Percentiles rank a stretch among this genome's conserved stretches.
Conservation (phyloP, 768 basidiomycete species). For the Pleurotus cornucopiae region DNA sequence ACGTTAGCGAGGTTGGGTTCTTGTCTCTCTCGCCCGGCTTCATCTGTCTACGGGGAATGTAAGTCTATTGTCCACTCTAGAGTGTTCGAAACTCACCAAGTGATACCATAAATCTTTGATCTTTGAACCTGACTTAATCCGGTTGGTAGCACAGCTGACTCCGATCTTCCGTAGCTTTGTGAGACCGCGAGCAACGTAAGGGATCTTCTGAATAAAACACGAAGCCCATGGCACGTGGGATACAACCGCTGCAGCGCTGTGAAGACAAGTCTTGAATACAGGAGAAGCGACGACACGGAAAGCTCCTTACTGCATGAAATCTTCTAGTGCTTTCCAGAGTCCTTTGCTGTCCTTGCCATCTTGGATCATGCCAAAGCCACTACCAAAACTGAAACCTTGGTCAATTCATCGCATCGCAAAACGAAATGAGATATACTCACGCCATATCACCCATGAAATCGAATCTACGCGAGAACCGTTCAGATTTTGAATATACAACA, state of each 20-base stretch:
- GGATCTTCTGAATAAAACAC: constrained; percentile 19
- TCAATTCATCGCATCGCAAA: background rate
- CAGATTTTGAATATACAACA: background rate
- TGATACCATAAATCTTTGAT: constrained; percentile 36
- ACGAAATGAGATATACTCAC: constrained; percentile 20
- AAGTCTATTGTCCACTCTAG: background rate
- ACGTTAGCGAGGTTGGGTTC: constrained; percentile 15
- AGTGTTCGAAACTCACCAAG: constrained; percentile 24
- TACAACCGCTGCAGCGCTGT: constrained; percentile 14
- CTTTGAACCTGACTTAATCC: constrained; percentile 17
- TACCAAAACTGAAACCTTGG: constrained; percentile 25
- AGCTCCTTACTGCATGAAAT: constrained; percentile 14
- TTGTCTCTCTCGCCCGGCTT: constrained; percentile 19
- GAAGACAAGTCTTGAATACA: background rate
- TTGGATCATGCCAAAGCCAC: constrained; percentile 30
- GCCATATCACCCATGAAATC: constrained; percentile 42
- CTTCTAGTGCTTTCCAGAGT: constrained; percentile 16
- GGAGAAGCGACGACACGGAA: background rate
- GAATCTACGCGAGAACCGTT: constrained; percentile 21
- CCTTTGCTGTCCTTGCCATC: constrained; percentile 32
- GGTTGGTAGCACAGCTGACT: constrained; percentile 13
- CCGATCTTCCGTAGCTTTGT: constrained; percentile 21
- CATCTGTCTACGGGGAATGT: constrained; percentile 15
- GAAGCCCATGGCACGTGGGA: constrained; percentile 22
- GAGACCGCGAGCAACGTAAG: constrained; percentile 22